Evolutionary conservation across 2,329 filamentous ascomycete genomes (phyloP).

Genomic region (Aureobasidium namibiae): DNA sequence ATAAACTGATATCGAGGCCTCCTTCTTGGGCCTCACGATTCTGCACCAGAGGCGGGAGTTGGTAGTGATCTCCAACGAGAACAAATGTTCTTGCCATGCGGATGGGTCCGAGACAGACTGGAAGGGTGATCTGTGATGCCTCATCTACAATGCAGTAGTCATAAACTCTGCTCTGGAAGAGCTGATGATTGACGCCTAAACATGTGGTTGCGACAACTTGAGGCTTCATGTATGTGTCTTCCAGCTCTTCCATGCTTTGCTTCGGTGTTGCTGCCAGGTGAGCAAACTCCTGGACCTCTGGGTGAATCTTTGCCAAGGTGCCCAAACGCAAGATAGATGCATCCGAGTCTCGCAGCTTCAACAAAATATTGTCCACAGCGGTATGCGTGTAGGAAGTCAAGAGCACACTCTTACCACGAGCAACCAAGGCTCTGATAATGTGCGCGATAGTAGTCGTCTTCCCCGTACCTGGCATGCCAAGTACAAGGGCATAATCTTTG

Average conservation of each 20-base stretch:
- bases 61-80: constrained; percentile 92
- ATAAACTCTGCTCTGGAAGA: constrained; percentile 84
- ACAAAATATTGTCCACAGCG: constrained; percentile 92
- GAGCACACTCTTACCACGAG: constrained; percentile 84
- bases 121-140: constrained; percentile 92
- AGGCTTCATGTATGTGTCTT: constrained; percentile 72
- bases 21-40: constrained; percentile 81
- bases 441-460: constrained; percentile 98
- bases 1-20: constrained; percentile 85
- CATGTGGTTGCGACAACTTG: constrained; percentile 93
- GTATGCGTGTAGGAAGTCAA: constrained; percentile 95
- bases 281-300: constrained; percentile 78
- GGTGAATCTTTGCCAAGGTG: constrained; percentile 74
- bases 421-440: constrained; percentile 83
- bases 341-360: constrained; percentile 65
- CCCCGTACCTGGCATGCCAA: constrained; percentile 96
- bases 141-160: constrained; percentile 99
- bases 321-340: constrained; percentile 73
- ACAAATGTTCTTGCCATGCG: constrained; percentile 89
- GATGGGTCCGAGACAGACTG: constrained; percentile 88
- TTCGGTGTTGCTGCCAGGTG: constrained; percentile 67
- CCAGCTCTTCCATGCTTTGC: constrained; percentile 72
- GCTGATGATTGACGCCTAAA: constrained; percentile 76
- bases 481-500: constrained; percentile 88
- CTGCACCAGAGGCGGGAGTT: constrained; percentile 86